Evolutionary conservation across 2,329 filamentous ascomycete species (phyloP).

Genomic region (Sporothrix mexicana): DNA sequence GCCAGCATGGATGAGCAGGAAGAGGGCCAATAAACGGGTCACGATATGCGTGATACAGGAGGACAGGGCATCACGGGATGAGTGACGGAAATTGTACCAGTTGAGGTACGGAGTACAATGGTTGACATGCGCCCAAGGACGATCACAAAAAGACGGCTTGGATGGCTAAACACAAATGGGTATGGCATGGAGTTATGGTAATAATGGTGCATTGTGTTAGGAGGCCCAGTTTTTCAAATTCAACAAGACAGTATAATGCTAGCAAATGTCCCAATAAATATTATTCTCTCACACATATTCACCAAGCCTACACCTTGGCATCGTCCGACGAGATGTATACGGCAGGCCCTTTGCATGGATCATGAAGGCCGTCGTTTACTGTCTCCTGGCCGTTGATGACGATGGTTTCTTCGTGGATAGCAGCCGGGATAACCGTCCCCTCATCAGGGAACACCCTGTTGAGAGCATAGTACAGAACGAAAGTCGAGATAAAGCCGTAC

Average conservation of each 20-base stretch:
- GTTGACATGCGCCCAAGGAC: neutral
- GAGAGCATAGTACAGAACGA: slow-evolving; percentile 42
- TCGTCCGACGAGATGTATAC: slow-evolving; percentile 13
- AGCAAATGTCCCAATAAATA: neutral
- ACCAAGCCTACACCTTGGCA: slow-evolving; percentile 11
- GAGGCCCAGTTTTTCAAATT: neutral
- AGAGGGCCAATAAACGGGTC: neutral
- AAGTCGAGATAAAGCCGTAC: slow-evolving; percentile 47
- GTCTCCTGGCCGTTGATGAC: slow-evolving; percentile 29
- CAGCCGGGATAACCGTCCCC: slow-evolving; percentile 41
- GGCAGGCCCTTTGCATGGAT: slow-evolving; percentile 23
- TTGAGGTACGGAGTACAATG: neutral
- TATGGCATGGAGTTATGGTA: neutral
- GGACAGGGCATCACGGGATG: neutral
- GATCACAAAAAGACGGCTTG: neutral
- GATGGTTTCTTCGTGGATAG: slow-evolving; percentile 43
- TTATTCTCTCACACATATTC: neutral
- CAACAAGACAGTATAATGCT: neutral
- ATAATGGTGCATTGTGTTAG: neutral
- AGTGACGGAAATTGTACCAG: neutral
- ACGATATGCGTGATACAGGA: neutral
- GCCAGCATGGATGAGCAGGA: too few species aligned
- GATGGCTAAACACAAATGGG: neutral
- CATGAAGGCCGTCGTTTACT: slow-evolving; percentile 28
- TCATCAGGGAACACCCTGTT: slow-evolving; percentile 33